Conservation (phyloP, 2,329 filamentous ascomycete genomes). For the Calonectria hawksworthii region DNA sequence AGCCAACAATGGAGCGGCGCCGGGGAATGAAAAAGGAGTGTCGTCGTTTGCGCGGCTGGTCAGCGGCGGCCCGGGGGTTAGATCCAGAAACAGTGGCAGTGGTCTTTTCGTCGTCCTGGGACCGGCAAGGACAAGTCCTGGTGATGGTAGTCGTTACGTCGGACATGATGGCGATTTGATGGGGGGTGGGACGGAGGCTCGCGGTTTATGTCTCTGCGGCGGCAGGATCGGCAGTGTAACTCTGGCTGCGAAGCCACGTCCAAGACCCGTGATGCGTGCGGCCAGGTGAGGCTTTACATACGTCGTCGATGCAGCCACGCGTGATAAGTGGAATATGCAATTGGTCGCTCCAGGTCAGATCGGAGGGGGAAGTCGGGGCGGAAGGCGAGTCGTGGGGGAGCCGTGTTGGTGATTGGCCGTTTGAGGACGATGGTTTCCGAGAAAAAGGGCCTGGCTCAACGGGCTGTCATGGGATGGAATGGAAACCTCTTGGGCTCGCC, state of each 20-base stretch:
- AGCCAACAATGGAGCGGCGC: constrained; percentile 71
- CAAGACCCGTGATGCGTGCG: constrained; percentile 27
- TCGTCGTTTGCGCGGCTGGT: constrained; percentile 56
- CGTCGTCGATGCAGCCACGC: constrained; percentile 38
- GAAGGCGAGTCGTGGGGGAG: constrained; percentile 35
- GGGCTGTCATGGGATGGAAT: constrained; percentile 12
- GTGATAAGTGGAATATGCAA: constrained; percentile 39
- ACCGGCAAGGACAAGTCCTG: constrained; percentile 53
- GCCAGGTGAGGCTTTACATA: constrained; percentile 30
- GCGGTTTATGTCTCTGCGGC: constrained; percentile 30
- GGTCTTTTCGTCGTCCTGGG: constrained; percentile 52
- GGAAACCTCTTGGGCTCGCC: neutral
- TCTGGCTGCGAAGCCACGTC: constrained; percentile 32
- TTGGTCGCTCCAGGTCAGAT: constrained; percentile 35
- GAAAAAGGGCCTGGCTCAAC: constrained; percentile 10
- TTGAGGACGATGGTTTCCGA: constrained; percentile 42
- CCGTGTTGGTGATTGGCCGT: constrained; percentile 37
- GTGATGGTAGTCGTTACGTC: constrained; percentile 56
- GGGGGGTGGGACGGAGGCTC: constrained; percentile 18
- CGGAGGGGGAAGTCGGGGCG: constrained; percentile 36
- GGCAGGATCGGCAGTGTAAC: constrained; percentile 28
- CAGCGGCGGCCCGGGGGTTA: constrained; percentile 48
- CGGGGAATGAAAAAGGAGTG: constrained; percentile 71
- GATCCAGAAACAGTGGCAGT: constrained; percentile 58
- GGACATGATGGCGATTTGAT: constrained; percentile 50